Conservation (phyloP, 441 rosid species). For the Corymbia calophylla region DNA sequence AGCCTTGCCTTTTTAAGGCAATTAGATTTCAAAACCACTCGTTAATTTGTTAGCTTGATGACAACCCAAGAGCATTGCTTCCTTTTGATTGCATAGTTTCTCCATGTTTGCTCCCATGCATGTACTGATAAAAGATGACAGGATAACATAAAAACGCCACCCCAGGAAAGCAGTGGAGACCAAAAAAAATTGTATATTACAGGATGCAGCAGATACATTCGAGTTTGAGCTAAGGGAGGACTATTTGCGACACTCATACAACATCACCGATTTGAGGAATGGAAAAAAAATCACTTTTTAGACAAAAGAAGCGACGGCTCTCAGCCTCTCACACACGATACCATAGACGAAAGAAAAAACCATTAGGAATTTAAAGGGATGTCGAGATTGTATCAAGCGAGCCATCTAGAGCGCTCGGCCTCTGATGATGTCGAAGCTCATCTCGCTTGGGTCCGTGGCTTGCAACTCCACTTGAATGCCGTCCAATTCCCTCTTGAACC, state of each 20-base stretch:
- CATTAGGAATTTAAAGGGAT: neutral
- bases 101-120: neutral
- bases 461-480: slow-evolving; percentile 74
- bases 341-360: neutral
- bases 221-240: neutral
- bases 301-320: neutral
- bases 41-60: neutral
- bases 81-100: neutral
- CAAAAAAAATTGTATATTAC: neutral
- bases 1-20: neutral
- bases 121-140: neutral
- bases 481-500: slow-evolving; percentile 74
- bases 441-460: slow-evolving; percentile 77
- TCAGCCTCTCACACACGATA: neutral
- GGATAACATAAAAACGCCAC: neutral
- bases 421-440: slow-evolving; percentile 66
- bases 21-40: too few relatives aligned
- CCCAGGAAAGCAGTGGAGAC: neutral
- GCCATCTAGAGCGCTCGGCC: slow-evolving; percentile 40
- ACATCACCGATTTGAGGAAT: neutral
- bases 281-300: neutral
- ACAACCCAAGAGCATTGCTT: neutral
- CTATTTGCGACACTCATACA: neutral
- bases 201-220: neutral
- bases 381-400: neutral